phyloP scores from a whole-genome alignment of 306 rosid genomes.

The Ormosia semicastrata region DNA sequence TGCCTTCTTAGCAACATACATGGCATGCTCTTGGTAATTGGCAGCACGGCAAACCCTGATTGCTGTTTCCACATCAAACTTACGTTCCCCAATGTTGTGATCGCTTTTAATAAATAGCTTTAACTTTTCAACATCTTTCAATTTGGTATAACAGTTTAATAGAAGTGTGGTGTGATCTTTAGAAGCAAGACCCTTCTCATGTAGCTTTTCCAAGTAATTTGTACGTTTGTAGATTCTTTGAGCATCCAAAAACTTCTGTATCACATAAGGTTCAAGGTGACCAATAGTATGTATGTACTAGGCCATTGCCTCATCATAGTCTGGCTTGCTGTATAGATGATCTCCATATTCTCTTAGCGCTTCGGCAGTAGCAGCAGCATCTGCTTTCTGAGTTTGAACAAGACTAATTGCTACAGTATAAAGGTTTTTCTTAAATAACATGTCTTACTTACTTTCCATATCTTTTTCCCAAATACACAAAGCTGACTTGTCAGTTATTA shows the following conservation, averaged over 20 bases:
- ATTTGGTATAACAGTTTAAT: conserved; percentile 90
- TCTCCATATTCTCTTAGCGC: conserved; percentile 93
- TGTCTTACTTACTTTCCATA: conserved; percentile 99
- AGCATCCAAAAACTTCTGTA: conserved; percentile 97
- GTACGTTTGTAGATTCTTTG: conserved; percentile 96
- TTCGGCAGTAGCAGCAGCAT: conserved; percentile 97
- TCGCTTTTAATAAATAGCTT: conserved; percentile 83
- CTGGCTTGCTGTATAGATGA: conserved; percentile 93
- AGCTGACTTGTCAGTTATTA: conserved; percentile 84
- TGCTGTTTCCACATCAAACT: conserved; percentile 97
- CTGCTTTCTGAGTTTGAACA: conserved; percentile 98
- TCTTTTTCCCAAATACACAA: conserved; percentile 96
- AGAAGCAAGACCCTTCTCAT: conserved; percentile 96
- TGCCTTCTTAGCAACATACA: conserved; percentile 97
- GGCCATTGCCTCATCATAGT: conserved; percentile 95
- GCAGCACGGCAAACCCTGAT: conserved; percentile 98
- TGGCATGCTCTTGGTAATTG: conserved; percentile 97
- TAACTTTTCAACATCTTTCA: conserved; percentile 93
- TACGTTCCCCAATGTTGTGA: conserved; percentile 80
- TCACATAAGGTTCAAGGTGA: conserved; percentile 98
- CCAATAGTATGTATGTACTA: conserved; percentile 92
- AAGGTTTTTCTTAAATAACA: conserved; percentile 93
- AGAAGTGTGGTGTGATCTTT: conserved; percentile 97
- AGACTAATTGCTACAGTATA: conserved; percentile 93
- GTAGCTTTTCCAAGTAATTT: conserved; percentile 94